A percentile compares a stretch with the other conserved stretches of the same genome.
Evolutionary conservation across 2,329 filamentous ascomycete species (phyloP).

Genomic region (Chaetomiaceae sp.): DNA sequence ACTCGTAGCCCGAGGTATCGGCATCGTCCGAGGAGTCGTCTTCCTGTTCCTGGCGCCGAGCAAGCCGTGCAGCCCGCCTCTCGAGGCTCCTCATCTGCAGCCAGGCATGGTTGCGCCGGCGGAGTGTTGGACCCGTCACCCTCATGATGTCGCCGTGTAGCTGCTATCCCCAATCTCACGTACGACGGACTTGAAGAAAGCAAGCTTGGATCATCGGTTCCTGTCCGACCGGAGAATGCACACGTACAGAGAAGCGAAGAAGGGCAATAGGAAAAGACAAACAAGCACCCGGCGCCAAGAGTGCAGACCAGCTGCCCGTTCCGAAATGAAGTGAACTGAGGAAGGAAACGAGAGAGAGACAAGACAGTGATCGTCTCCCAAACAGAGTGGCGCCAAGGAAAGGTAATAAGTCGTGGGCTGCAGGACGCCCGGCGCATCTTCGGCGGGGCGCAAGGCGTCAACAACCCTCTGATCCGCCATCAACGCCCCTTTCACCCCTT

Average conservation of each 20-base stretch:
- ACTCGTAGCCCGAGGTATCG: constrained; percentile 12
- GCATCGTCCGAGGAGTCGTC: constrained; percentile 5
- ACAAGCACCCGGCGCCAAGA: constrained; percentile 7
- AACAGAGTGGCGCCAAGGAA: constrained; percentile 6
- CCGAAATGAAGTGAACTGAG: constrained; percentile 1
- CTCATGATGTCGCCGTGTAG: constrained; percentile 13
- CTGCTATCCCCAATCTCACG: not conserved
- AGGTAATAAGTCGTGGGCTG: constrained; percentile 11
- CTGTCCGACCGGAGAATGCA: constrained; percentile 9
- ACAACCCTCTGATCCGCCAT: not conserved
- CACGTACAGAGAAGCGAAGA: not conserved
- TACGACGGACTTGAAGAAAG: not conserved
- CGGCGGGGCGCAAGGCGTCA: not conserved
- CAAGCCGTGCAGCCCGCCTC: constrained; percentile 7
- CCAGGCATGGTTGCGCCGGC: constrained; percentile 22
- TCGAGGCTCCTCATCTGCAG: constrained; percentile 18
- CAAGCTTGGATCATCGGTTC: constrained; percentile 4
- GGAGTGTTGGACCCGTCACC: constrained; percentile 16
- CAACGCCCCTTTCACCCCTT: not conserved
- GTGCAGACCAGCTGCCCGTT: constrained; percentile 22
- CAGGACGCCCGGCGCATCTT: not conserved
- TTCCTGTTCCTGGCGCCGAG: constrained; percentile 10
- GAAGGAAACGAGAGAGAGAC: constrained; percentile 7
- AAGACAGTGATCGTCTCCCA: constrained; percentile 9
- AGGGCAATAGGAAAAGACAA: not conserved